A percentile compares a stretch with the other conserved stretches of the same genome.
phyloP scores from a whole-genome alignment of 768 basidiomycete species.

The Tylopilus subfusipes region DNA sequence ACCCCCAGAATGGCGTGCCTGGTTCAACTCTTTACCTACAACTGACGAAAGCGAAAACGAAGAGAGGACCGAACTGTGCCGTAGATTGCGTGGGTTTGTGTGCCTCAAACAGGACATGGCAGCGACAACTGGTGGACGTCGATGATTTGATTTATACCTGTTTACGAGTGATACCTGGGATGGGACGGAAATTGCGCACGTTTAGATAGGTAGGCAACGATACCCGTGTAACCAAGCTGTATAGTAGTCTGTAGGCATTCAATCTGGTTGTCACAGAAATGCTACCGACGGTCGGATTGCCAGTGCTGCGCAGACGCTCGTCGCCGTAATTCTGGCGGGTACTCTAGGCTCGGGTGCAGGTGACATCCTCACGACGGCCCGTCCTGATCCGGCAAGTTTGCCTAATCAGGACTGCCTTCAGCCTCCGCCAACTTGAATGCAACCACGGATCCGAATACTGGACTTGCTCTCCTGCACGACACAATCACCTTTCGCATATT shows the following conservation, averaged over 20 bases:
- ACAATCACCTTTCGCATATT: conserved; percentile 1
- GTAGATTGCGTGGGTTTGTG: conserved; percentile 51
- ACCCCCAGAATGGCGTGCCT: conserved; percentile 48
- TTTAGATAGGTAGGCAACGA: conserved; percentile 25
- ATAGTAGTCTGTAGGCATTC: conserved; percentile 25
- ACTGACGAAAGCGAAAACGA: conserved; percentile 14
- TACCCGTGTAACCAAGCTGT: conserved; percentile 25
- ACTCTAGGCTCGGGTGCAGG: too few relatives aligned
- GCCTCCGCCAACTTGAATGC: conserved; percentile 3
- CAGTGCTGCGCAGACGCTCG: too few relatives aligned
- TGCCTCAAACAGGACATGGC: conserved; percentile 39
- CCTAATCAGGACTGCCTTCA: conserved; percentile 24
- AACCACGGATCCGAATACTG: neutral
- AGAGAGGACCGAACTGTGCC: conserved; percentile 34
- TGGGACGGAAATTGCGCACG: conserved; percentile 7
- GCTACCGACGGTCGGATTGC: neutral
- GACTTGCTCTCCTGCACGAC: conserved; percentile 5
- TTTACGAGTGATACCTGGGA: conserved; percentile 19
- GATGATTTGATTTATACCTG: conserved; percentile 12
- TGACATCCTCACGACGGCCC: neutral
- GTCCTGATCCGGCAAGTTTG: conserved; percentile 8
- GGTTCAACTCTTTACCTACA: conserved; percentile 39
- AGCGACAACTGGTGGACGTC: conserved; percentile 3
- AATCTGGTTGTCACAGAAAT: neutral
- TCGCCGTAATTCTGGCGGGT: too few relatives aligned